These are phyloP conservation scores for Pythium aquatile DNA, from an alignment of 352 stramenopile genomes.

Conservation along the genomic window DNA sequence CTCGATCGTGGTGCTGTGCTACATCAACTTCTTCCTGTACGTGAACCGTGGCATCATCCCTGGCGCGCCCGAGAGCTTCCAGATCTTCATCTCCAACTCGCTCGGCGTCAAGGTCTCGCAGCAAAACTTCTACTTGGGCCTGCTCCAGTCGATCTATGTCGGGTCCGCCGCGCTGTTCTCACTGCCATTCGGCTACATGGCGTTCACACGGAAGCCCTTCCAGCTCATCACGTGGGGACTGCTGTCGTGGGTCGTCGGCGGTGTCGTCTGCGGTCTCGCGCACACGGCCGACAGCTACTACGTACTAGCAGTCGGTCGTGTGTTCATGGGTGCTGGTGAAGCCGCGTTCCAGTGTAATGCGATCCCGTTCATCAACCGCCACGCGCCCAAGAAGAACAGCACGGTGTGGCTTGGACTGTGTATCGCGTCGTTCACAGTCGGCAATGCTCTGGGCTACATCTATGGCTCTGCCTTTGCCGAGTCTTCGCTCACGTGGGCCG, in stretches of 20 bases:
- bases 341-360: constrained; percentile 92
- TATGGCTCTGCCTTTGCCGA: neutral
- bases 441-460: constrained; percentile 30
- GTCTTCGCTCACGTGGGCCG: neutral
- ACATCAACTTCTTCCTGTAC: constrained; percentile 94
- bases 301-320: constrained; percentile 84
- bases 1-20: constrained; percentile 81
- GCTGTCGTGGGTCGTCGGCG: constrained; percentile 84
- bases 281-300: constrained; percentile 80
- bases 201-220: constrained; percentile 87
- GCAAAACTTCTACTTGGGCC: constrained; percentile 80
- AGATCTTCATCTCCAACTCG: constrained; percentile 87
- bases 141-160: constrained; percentile 93
- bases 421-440: constrained; percentile 89
- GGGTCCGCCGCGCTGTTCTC: constrained; percentile 89
- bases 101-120: constrained; percentile 57
- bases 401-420: constrained; percentile 92
- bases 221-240: constrained; percentile 87
- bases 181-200: constrained; percentile 89
- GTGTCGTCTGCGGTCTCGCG: constrained; percentile 83
- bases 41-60: constrained; percentile 95
- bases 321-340: constrained; percentile 90
- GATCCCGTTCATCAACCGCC: constrained; percentile 91
- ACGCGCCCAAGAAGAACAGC: constrained; percentile 58
- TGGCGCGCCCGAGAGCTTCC: constrained; percentile 89